Evolutionary conservation across 2,329 filamentous ascomycete genomes (phyloP), one percentile per base, ranked within the genome.

Genomic region (Alternaria incomplexa): DNA sequence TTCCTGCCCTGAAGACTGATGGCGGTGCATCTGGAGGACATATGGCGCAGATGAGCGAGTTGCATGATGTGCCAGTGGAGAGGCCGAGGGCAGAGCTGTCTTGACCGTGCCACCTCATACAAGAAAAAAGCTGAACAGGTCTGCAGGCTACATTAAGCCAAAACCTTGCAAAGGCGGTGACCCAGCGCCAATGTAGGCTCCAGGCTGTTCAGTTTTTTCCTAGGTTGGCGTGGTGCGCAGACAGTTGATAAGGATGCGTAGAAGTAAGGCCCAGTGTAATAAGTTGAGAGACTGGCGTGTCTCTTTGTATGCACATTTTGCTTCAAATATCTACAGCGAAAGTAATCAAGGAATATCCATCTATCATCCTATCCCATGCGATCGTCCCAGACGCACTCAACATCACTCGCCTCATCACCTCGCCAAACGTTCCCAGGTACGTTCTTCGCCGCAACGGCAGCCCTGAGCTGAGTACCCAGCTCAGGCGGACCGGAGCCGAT

Each of bases 341-440:
- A 44, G 20, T 26, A 20, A 43, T 28, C 15, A 46, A 36, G n/a
- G 9, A 20, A 1, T 6, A 0, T 22, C 5, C 11, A 22, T n/a
- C n/a, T 6, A 32, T 7, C 12, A 3, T 20, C 23, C 23, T n/a
- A 58, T 9, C 58, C 26, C 47, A 23, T 52, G 26, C 58, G 54
- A 45, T 61, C 58, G n/a, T 61, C 58, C 58, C 58, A 61, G 9
- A 61, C 58, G 13, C 54, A 58, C 36, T 57, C 47, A 0, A 61
- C 58, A 52, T 61, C 58, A 10, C 58, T 56, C 0, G 36, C 28
- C 54, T 61, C 53, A 2, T 61, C 58, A 1, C 58, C 58, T 2
- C 47, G 28, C 58, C 54, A 61, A 9, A 61, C 58, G 6, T 26
- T 45, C 12, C 54, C 58, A 20, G 58, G 58, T 2, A 26, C 22